phyloP scores from a whole-genome alignment of 177 flowering plant genomes.

The Telopea speciosissima region DNA sequence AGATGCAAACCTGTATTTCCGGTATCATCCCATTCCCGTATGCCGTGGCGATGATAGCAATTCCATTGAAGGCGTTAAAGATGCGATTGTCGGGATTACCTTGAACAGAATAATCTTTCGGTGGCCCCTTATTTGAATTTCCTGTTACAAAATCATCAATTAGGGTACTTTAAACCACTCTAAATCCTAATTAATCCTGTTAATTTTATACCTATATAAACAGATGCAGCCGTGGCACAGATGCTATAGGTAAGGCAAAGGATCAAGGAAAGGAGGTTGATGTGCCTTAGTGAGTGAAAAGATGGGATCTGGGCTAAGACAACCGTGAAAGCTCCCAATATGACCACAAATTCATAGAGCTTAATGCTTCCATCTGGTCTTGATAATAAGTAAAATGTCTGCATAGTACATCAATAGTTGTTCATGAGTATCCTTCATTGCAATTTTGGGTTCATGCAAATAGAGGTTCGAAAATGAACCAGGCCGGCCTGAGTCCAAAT shows the following conservation, averaged over 20 bases:
- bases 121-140: slow-evolving; percentile 56
- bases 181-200: too few relatives aligned
- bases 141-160: slow-evolving; percentile 30
- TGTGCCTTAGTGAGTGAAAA: slow-evolving; percentile 85
- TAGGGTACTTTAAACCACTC: too few relatives aligned
- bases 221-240: slow-evolving; percentile 68
- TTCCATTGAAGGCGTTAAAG: slow-evolving; percentile 73
- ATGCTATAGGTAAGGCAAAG: slow-evolving; percentile 71
- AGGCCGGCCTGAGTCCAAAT: not conserved
- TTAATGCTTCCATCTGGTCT: slow-evolving; percentile 58
- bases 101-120: slow-evolving; percentile 49
- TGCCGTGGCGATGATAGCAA: slow-evolving; percentile 77
- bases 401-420: slow-evolving; percentile 5
- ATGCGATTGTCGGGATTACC: slow-evolving; percentile 22
- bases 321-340: slow-evolving; percentile 72
- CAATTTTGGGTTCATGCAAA: too few relatives aligned
- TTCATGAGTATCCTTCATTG: too few relatives aligned
- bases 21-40: slow-evolving; percentile 94
- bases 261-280: slow-evolving; percentile 70
- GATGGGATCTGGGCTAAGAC: slow-evolving; percentile 87
- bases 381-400: slow-evolving; percentile 65
- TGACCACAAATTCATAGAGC: slow-evolving; percentile 61
- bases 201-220: slow-evolving; percentile 50
- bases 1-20: slow-evolving; percentile 68
- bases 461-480: not conserved